These are phyloP conservation scores for Cyclotella sp. DNA, from an alignment of 108 stramenopile genomes.

Conservation along the genomic window DNA sequence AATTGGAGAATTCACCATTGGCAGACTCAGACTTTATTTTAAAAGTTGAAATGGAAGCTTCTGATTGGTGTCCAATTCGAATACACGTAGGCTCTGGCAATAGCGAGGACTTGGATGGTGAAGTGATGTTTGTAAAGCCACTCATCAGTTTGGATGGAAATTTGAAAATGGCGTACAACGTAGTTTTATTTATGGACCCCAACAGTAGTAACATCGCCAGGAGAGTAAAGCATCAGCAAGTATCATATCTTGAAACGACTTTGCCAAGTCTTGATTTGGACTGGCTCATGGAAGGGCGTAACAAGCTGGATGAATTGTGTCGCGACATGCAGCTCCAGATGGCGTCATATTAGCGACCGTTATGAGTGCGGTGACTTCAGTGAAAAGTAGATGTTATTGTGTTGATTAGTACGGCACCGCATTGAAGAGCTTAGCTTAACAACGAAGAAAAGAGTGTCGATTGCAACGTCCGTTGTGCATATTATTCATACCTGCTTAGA, in stretches of 20 bases:
- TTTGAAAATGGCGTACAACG: background rate
- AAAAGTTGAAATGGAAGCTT: background rate
- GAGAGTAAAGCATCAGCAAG: background rate
- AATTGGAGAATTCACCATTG: background rate
- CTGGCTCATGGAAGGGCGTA: background rate
- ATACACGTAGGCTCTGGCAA: background rate
- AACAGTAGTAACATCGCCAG: background rate
- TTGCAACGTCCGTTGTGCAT: background rate
- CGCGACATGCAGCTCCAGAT: background rate
- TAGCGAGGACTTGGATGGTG: constrained; percentile 1
- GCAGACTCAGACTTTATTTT: background rate
- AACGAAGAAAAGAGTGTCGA: background rate
- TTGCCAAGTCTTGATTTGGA: background rate
- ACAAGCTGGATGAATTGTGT: background rate
- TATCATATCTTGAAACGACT: background rate
- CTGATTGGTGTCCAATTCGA: constrained; percentile 2
- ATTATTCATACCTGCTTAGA: constrained; percentile 25
- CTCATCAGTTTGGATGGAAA: background rate
- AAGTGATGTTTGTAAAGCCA: constrained; percentile 12
- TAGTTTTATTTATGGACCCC: constrained; percentile 10
- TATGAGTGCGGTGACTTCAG: background rate
- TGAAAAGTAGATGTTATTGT: background rate
- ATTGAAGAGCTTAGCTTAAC: constrained; percentile 3
- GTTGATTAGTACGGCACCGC: background rate
- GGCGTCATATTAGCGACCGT: background rate